phyloP scores from a whole-genome alignment of 805 yeast species.

The Tetrapisispora taiwanensis region DNA sequence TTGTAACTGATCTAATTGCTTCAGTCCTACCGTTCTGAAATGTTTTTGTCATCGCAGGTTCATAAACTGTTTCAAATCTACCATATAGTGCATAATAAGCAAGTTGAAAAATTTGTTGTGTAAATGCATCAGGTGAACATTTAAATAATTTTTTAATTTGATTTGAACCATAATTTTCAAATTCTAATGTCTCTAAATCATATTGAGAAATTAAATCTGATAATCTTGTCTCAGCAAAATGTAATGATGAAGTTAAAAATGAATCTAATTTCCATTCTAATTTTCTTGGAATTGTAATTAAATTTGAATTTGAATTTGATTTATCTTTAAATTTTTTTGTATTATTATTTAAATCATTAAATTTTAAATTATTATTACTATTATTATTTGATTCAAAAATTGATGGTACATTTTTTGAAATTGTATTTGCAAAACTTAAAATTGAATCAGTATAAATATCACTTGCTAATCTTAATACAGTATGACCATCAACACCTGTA shows the following conservation, averaged over 20 bases:
- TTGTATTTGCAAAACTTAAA: slow-evolving; percentile 72
- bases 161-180: slow-evolving; percentile 57
- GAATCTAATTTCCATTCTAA: slow-evolving; percentile 80
- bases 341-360: not conserved
- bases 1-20: slow-evolving; percentile 76
- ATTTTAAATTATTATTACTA: not conserved
- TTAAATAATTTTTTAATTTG: slow-evolving; percentile 68
- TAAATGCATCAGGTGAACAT: slow-evolving; percentile 87
- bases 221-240: slow-evolving; percentile 85
- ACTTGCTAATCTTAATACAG: slow-evolving; percentile 76
- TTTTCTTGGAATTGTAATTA: slow-evolving; percentile 69
- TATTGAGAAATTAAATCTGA: slow-evolving; percentile 83
- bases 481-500: slow-evolving; percentile 93
- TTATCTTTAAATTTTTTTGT: slow-evolving; percentile 1
- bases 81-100: slow-evolving; percentile 89
- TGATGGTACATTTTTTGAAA: slow-evolving; percentile 47
- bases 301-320: slow-evolving; percentile 25
- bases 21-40: slow-evolving; percentile 89
- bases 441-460: slow-evolving; percentile 90
- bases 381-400: slow-evolving; percentile 14
- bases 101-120: slow-evolving; percentile 88
- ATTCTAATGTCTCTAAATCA: slow-evolving; percentile 75
- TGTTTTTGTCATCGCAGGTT: slow-evolving; percentile 90
- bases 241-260: slow-evolving; percentile 64
- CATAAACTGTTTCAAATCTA: slow-evolving; percentile 86